Conservation (phyloP, 129 eudicot species). For the Glebionis coronaria region DNA sequence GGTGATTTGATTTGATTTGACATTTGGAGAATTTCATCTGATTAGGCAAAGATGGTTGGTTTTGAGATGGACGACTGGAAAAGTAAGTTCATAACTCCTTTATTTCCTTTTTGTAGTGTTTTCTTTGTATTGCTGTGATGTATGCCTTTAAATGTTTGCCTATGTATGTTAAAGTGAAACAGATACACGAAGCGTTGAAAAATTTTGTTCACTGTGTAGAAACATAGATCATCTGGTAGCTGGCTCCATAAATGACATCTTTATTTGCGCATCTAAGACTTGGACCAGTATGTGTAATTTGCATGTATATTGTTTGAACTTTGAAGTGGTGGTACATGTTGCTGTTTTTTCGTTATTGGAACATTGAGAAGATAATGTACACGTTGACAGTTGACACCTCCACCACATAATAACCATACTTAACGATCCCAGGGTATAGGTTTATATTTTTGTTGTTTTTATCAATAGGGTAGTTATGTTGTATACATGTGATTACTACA, state of each 20-base stretch:
- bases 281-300: not conserved
- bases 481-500: not conserved
- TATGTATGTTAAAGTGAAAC: not conserved
- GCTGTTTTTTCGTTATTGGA: not conserved
- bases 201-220: no score
- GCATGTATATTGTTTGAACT: not conserved
- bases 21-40: slow-evolving; percentile 14
- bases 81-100: slow-evolving; percentile 23
- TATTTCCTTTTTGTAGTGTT: not conserved
- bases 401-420: no score
- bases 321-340: not conserved
- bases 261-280: not conserved
- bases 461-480: not conserved
- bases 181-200: not conserved
- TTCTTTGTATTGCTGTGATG: slow-evolving; percentile 11
- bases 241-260: not conserved
- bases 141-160: not conserved
- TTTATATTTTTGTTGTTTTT: not conserved
- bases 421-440: not conserved
- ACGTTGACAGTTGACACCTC: no score
- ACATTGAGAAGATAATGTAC: not conserved
- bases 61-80: slow-evolving; percentile 41
- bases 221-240: not conserved
- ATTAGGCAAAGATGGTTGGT: slow-evolving; percentile 31
- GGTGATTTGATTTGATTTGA: slow-evolving; percentile 2